Conservation (phyloP, 108 stramenopile genomes). For the Cylindrotheca closterium region DNA sequence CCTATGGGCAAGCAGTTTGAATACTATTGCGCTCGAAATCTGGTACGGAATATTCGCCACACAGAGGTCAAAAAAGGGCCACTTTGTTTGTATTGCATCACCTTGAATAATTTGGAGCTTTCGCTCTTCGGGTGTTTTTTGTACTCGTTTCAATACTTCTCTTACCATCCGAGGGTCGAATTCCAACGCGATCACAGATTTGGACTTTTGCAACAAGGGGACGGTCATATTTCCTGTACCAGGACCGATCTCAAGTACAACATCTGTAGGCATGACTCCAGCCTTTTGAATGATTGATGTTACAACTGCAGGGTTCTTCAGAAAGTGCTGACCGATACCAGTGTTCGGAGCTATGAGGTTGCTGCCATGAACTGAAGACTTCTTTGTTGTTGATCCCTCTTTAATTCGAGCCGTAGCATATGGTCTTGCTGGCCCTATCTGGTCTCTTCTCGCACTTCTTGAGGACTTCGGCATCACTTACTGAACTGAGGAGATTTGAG, state of each 20-base stretch:
- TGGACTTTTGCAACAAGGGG: conserved; percentile 87
- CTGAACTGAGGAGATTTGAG: too few relatives aligned
- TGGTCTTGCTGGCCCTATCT: neutral
- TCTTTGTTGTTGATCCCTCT: neutral
- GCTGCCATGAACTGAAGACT: conserved; percentile 6
- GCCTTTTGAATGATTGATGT: conserved; percentile 94
- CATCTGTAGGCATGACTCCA: conserved; percentile 56
- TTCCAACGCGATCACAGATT: conserved; percentile 94
- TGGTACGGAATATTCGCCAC: conserved; percentile 99
- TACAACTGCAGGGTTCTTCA: conserved; percentile 99
- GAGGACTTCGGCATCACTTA: neutral
- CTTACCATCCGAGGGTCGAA: conserved; percentile 96
- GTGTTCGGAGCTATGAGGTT: conserved; percentile 92
- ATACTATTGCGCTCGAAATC: conserved; percentile 93
- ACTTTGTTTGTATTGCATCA: conserved; percentile 92
- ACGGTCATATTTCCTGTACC: conserved; percentile 99
- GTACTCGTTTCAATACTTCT: conserved; percentile 97
- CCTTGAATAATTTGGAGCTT: conserved; percentile 94
- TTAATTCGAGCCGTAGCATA: neutral
- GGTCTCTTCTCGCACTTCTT: neutral
- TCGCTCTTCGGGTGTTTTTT: conserved; percentile 71
- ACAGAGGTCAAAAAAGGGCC: conserved; percentile 98
- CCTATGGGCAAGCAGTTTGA: conserved; percentile 93
- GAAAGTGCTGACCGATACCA: conserved; percentile 96
- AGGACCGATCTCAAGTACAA: conserved; percentile 61